Conservation (phyloP, 108 stramenopile genomes). For the Chaetoceros tenuissimus region DNA sequence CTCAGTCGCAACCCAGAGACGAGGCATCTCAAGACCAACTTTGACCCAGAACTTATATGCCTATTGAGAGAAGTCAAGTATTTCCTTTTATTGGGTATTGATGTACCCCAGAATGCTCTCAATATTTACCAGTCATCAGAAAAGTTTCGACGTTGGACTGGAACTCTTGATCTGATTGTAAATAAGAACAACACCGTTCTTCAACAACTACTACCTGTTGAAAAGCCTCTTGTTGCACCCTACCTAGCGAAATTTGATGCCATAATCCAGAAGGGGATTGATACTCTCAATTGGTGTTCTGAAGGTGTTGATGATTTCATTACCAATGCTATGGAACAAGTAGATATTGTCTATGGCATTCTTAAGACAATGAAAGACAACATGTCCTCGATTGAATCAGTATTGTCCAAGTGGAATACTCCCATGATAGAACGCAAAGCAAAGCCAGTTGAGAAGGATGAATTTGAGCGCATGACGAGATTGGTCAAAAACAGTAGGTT, state of each 20-base stretch:
- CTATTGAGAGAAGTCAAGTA: constrained; percentile 88
- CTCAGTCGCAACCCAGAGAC: constrained; percentile 40
- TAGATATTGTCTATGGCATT: constrained; percentile 51
- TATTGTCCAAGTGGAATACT: constrained; percentile 46
- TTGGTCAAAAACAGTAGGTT: constrained; percentile 34
- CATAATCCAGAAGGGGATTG: constrained; percentile 51
- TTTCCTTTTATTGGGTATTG: constrained; percentile 65
- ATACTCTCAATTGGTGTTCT: constrained; percentile 72
- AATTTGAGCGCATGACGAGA: constrained; percentile 70
- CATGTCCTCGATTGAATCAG: constrained; percentile 36
- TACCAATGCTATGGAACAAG: constrained; percentile 54
- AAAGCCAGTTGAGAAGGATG: constrained; percentile 72
- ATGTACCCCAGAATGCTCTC: constrained; percentile 71
- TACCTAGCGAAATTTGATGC: constrained; percentile 72
- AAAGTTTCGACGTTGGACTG: constrained; percentile 75
- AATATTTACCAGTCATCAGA: constrained; percentile 74
- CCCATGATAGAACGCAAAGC: constrained; percentile 74
- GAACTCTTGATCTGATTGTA: constrained; percentile 81
- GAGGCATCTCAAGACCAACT: constrained; percentile 71
- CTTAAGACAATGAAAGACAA: constrained; percentile 78
- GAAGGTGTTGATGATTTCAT: constrained; percentile 60
- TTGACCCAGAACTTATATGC: constrained; percentile 79
- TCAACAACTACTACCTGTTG: constrained; percentile 73
- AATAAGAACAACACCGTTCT: constrained; percentile 79
- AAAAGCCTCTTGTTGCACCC: constrained; percentile 69